A percentile compares a stretch with the other conserved stretches of the same genome.
phyloP scores from a whole-genome alignment of 179 eudicot species.

The Beta corolliflora region DNA sequence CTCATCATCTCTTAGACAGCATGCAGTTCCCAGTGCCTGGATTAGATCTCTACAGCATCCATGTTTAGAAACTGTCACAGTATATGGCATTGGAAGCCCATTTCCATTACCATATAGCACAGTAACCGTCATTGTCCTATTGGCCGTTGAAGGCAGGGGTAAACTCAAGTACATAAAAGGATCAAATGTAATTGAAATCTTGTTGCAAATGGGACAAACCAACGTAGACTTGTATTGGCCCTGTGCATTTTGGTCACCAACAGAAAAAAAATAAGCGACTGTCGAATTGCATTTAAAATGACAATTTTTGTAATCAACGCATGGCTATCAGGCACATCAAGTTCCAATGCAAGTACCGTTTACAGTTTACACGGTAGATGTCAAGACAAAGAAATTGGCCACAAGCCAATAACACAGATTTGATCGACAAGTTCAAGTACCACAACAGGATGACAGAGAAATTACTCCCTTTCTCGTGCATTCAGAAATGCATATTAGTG shows the following conservation, averaged over 20 bases:
- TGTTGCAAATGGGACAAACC: conserved; percentile 87
- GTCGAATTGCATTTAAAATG: neutral
- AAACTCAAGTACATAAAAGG: conserved; percentile 98
- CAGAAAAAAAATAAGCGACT: conserved; percentile 26
- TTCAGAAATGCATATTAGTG: too few relatives aligned
- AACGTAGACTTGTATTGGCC: conserved; percentile 98
- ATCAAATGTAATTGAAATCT: conserved; percentile 89
- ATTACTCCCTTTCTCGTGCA: too few relatives aligned
- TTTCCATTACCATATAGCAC: conserved; percentile 81
- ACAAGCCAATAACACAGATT: neutral
- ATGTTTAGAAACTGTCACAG: conserved; percentile 76
- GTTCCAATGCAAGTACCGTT: neutral
- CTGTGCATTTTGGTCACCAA: conserved; percentile 44
- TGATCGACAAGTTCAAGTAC: neutral
- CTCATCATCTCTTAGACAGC: conserved; percentile 78
- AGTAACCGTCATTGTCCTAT: conserved; percentile 80
- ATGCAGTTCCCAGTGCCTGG: conserved; percentile 65
- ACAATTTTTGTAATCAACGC: neutral
- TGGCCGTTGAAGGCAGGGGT: conserved; percentile 86
- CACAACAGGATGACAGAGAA: neutral
- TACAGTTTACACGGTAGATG: neutral
- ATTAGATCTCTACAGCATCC: conserved; percentile 79
- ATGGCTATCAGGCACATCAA: neutral
- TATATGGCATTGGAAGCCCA: conserved; percentile 83
- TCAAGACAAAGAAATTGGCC: neutral